Evolutionary conservation across 1,284 basidiomycete genomes (phyloP), one percentile per base, ranked within the genome.

Genomic region (Puccinia novopanici): DNA sequence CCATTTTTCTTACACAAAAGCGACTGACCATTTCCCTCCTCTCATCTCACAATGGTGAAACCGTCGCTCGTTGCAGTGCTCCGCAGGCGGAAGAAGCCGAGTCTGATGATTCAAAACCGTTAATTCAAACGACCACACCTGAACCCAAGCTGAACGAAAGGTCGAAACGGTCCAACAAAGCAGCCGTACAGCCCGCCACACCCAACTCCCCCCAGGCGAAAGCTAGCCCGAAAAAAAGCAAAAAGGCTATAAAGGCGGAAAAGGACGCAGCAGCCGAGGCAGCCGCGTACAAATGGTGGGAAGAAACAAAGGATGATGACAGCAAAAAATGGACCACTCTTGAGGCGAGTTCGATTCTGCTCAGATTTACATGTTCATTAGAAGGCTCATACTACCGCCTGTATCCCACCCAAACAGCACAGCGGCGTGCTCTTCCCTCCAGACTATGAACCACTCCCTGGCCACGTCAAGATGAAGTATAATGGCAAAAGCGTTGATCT

Each of bases 381-480:
- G 88, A 45, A 50, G 2, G 19, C 30, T 52, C 61, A 30, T 63
- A 52, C 27, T 24, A 13, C 45, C 24, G 37, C 19, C 50, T 9
- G 13, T n/a, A 13, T 75, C n/a, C 9, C n/a, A 13, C 89, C 99
- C 68, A 91, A 19, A n/a, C n/a, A 94, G 85, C 97, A 99, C 87
- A 91, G 90, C 83, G 97, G 95, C 72, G 95, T 99, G 52, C 89
- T 95, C 82, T 99, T 99, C 87, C 96, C 97, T 81, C 94, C 95
- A 70, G 91, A 93, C 0, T 99, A 99, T 85, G 91, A 94, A 82
- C 90, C 92, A 13, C 88, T 98, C 67, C 95, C 97, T 1, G 87
- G 89, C 40, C 84, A 91, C 84, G 90, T 98, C 86, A 97, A 93
- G 89, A 94, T 99, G 93, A 93, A 92, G 85, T 99, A 99, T 86